Base-by-base conservation (phyloP, 345 rosid genomes). In the Syzygium aqueum region DNA sequence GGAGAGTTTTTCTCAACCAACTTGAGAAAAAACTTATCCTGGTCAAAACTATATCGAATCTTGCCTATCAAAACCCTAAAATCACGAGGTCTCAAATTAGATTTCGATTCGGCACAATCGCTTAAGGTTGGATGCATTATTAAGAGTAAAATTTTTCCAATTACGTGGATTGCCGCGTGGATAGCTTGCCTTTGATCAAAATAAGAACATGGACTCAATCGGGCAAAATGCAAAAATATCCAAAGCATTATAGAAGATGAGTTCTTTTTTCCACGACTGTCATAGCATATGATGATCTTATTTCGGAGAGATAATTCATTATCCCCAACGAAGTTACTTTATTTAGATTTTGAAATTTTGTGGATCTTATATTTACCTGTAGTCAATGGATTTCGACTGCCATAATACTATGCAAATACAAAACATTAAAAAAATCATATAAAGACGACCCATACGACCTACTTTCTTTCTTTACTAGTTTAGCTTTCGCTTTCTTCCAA, bases 161-260 rank as follows among this genome's bases (percentile, higher is more conserved):
- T 73, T 5, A 21, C 1, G 11, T 37, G 3, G 3, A 0, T 37
- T 25, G 19, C 1, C 7, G 9, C 5, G 19, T 17, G 1, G 0
- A 73, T 37, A 14, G 1, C 10, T 73, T 0, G 2, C 12, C 14
- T 73, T 3, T 67, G 1, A 17, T 13, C 19, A 0, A 33, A 67
- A 11, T 10, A 0, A 33, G 10, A 67, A 17, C 3, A 33, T 67
- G 5, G 3, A 33, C 0, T 33, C 37, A 17, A 67, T 0, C 37
- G 19, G 3, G 1, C 9, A 43, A 43, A 43, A 2, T 33, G 1
- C 1, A 6, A 7, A 21, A 30, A 8, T 67, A 33, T 30, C 0
- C 1, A 1, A 19, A 67, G 12, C 12, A 73, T 2, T 17, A 22
- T 3, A 65, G 6, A 5, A 19, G 14, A 73, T 8, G 7, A 37